These are phyloP conservation scores for Venturia aucupariae DNA, from an alignment of 2,329 filamentous ascomycete genomes.

Conservation along the genomic window DNA sequence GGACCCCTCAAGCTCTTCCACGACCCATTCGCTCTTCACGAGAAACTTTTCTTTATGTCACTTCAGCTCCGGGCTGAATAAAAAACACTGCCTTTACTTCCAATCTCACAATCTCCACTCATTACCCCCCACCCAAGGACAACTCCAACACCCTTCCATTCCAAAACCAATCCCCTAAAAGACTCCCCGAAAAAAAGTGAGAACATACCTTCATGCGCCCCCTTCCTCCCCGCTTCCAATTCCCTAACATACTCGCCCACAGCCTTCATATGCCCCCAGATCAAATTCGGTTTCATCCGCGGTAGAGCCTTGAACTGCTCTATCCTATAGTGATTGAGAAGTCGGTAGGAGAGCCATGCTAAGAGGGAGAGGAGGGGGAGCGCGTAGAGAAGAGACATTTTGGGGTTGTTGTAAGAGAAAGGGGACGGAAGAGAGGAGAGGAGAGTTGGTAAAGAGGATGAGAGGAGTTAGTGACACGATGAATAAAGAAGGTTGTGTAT, in stretches of 20 bases:
- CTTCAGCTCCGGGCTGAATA: too few relatives aligned
- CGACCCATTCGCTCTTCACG: too few relatives aligned
- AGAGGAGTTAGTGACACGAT: too few relatives aligned
- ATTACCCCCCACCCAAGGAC: neutral
- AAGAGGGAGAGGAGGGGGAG: neutral
- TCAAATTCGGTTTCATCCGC: neutral
- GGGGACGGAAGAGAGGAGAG: neutral
- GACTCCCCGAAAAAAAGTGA: neutral
- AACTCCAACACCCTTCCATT: neutral
- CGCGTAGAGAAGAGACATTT: neutral
- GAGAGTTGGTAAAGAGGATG: neutral
- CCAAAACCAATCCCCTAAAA: neutral
- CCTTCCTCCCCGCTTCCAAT: neutral
- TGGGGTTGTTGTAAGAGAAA: neutral
- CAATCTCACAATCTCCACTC: neutral
- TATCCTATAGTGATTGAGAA: neutral
- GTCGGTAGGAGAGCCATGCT: neutral
- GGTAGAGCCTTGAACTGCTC: conserved; percentile 13
- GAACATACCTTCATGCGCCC: conserved; percentile 4
- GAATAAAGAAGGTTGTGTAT: too few relatives aligned
- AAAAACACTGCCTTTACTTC: neutral
- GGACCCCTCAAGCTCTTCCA: neutral
- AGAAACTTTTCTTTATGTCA: too few relatives aligned
- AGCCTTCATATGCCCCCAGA: conserved; percentile 15
- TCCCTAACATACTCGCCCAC: neutral